Evolutionary conservation across 1,139 yeast genomes (phyloP), one percentile per base, ranked within the genome.

Genomic region (Zygosaccharomyces pseudobailii): DNA sequence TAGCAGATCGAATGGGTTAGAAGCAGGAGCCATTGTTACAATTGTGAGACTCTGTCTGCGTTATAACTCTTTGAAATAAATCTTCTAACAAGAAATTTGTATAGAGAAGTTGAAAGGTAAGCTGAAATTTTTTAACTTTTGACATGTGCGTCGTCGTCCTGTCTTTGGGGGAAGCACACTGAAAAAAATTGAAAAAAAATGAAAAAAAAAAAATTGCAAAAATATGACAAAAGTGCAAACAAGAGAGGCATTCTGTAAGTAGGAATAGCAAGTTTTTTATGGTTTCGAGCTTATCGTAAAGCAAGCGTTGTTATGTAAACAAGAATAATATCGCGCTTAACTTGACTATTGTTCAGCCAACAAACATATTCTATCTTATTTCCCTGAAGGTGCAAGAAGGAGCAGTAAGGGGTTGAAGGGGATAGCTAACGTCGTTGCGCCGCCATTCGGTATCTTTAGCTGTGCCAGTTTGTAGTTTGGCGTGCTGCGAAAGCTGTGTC

Each of bases 1-100:
- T 71, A 77, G 68, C 63, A 76, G 71, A 67, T 74, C 78, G 63
- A 73, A 77, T 62, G 78, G 79, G 69, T 77, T 77, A 53, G 65
- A 58, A 38, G 43, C 43, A 35, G 49, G 24, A 38, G 51, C 46
- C 51, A 48, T 42, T 37, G 46, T 24, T 13, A 25, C 23, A 10
- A 27, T 27, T 27, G 8, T 9, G 3, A 27, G 30, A 27, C 30
- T 27, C 30, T 27, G 30, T 27, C 30, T 7, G 10, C 4, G 30
- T 6, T 27, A 27, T 9, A 27, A 9, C n/a, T 27, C 30, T 7
- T n/a, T 27, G 3, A n/a, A 9, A n/a, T 6, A 9, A 9, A 27
- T 9, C 9, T n/a, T 27, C n/a, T 27, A n/a, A 27, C 27, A 7
- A 27, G 30, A 27, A 27, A n/a, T n/a, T 27, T 1, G 30, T 9